Conservation (phyloP, 1,139 yeast genomes). For the Lodderomyces jiufengensis region DNA sequence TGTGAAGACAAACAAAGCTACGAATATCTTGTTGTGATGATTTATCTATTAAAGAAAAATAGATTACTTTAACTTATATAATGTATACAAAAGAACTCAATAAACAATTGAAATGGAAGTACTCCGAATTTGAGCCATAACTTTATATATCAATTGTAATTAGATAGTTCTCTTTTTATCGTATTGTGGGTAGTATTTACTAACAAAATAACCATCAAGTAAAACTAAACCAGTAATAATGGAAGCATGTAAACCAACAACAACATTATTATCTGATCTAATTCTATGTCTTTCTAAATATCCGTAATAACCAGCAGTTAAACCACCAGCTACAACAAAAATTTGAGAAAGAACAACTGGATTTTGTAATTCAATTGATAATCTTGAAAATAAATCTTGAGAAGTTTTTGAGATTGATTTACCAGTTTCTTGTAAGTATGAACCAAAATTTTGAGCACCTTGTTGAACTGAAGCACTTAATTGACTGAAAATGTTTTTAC, state of each 20-base stretch:
- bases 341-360: conserved; percentile 60
- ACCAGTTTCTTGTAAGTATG: conserved; percentile 12
- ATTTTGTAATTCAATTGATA: conserved; percentile 49
- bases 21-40: no score
- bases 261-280: conserved; percentile 43
- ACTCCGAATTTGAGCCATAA: no score
- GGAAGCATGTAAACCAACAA: conserved; percentile 51
- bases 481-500: conserved; percentile 20
- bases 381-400: conserved; percentile 11
- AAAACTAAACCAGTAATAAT: conserved; percentile 53
- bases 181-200: conserved; percentile 39
- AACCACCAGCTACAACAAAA: conserved; percentile 48
- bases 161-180: conserved; percentile 16
- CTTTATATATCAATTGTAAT: no score
- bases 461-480: conserved; percentile 11
- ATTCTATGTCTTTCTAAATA: conserved; percentile 54
- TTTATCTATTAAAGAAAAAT: no score
- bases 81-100: no score
- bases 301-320: conserved; percentile 47
- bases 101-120: no score
- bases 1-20: no score
- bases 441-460: conserved; percentile 7
- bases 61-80: no score
- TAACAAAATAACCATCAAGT: conserved; percentile 52
- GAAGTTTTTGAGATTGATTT: conserved; percentile 12